phyloP scores from a whole-genome alignment of 108 stramenopile species.

The Nitzschia palea region DNA sequence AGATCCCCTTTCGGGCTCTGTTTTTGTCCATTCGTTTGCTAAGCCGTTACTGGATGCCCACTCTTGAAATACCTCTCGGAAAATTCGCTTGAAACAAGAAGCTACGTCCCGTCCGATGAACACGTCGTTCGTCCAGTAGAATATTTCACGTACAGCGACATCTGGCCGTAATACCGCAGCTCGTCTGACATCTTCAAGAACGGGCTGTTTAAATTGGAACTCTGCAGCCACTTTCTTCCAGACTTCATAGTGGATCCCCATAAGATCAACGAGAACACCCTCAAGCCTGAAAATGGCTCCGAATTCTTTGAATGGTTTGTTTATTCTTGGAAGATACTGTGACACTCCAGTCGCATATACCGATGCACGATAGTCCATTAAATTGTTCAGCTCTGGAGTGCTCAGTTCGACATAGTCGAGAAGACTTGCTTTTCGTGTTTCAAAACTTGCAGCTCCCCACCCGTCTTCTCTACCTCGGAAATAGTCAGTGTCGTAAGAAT shows the following conservation, averaged over 20 bases:
- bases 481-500: constrained; percentile 32
- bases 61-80: constrained; percentile 52
- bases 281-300: constrained; percentile 82
- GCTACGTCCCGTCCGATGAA: constrained; percentile 37
- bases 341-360: constrained; percentile 60
- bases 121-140: constrained; percentile 67
- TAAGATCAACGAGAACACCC: constrained; percentile 71
- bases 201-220: constrained; percentile 43
- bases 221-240: constrained; percentile 70
- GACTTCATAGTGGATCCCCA: constrained; percentile 60
- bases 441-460: constrained; percentile 46
- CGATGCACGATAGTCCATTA: constrained; percentile 64
- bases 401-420: constrained; percentile 67
- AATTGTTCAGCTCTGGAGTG: constrained; percentile 53
- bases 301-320: constrained; percentile 74
- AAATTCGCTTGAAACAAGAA: constrained; percentile 33
- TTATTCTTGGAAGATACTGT: constrained; percentile 54
- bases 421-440: constrained; percentile 58
- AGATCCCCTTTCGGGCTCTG: constrained; percentile 2
- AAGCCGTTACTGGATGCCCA: constrained; percentile 48
- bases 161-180: constrained; percentile 66
- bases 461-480: constrained; percentile 27
- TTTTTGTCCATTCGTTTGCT: not conserved
- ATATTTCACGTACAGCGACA: constrained; percentile 58
- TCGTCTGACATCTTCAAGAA: constrained; percentile 45